A percentile compares a stretch with the other conserved stretches of the same genome.
Evolutionary conservation across 495 filamentous ascomycete species (phyloP).

Genomic region (Penicillium pancosmium): DNA sequence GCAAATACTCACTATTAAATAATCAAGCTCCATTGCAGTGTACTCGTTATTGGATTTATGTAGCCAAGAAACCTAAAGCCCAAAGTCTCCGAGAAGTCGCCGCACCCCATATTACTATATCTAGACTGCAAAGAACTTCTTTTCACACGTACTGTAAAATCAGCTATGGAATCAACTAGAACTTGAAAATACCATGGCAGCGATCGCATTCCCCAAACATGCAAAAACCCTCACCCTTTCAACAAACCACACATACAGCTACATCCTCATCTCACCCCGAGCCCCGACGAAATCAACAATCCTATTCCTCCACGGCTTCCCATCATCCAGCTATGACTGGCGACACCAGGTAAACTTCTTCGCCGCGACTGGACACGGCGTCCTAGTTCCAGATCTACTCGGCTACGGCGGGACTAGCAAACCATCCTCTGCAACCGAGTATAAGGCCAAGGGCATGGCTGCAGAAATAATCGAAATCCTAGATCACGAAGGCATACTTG

Average conservation of each 20-base stretch:
- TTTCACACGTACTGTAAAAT: too few species aligned
- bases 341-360: conserved; percentile 39
- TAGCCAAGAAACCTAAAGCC: too few species aligned
- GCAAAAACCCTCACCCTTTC: conserved; percentile 8
- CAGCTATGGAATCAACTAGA: too few species aligned
- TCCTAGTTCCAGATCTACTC: conserved; percentile 47
- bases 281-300: conserved; percentile 20
- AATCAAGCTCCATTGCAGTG: too few species aligned
- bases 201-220: conserved; percentile 9
- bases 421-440: conserved; percentile 31
- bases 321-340: conserved; percentile 42
- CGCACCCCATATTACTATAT: too few species aligned
- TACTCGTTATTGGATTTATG: too few species aligned
- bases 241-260: conserved; percentile 27
- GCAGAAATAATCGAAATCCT: conserved; percentile 22
- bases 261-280: conserved; percentile 25
- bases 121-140: too few species aligned
- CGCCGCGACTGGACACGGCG: conserved; percentile 34
- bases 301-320: conserved; percentile 43
- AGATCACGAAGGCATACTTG: conserved; percentile 20
- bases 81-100: too few species aligned
- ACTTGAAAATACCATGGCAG: neutral
- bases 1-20: too few species aligned
- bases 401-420: conserved; percentile 48
- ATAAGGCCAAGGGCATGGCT: conserved; percentile 34